Evolutionary conservation across 495 filamentous ascomycete species (phyloP).

Genomic region (Aspergillus ostianus): DNA sequence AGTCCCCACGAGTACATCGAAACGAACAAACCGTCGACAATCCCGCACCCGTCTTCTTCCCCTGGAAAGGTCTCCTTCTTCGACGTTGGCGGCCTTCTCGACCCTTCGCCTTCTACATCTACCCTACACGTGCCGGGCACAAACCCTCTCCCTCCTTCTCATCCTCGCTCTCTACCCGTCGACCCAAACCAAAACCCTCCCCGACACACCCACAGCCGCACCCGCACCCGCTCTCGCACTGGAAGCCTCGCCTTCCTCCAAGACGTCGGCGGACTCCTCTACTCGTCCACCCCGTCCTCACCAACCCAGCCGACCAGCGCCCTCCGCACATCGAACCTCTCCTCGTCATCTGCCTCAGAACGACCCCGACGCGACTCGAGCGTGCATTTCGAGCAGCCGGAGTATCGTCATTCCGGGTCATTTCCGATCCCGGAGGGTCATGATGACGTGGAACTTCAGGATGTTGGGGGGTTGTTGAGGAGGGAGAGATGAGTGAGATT

Average conservation of each 20-base stretch:
- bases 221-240: slow-evolving; percentile 23
- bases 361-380: slow-evolving; percentile 14
- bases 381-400: slow-evolving; percentile 21
- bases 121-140: slow-evolving; percentile 8
- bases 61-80: slow-evolving; percentile 60
- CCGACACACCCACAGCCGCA: too few species aligned
- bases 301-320: slow-evolving; percentile 14
- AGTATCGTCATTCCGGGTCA: slow-evolving; percentile 11
- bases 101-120: slow-evolving; percentile 23
- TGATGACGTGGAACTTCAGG: slow-evolving; percentile 45
- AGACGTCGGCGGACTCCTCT: slow-evolving; percentile 55
- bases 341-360: neutral
- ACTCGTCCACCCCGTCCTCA: slow-evolving; percentile 17
- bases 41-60: slow-evolving; percentile 5
- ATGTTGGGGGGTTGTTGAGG: slow-evolving; percentile 53
- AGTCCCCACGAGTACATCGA: slow-evolving; percentile 39
- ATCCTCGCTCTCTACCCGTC: neutral
- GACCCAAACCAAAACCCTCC: too few species aligned
- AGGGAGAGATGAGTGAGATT: slow-evolving; percentile 7
- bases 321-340: slow-evolving; percentile 7
- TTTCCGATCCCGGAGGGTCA: slow-evolving; percentile 18
- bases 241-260: slow-evolving; percentile 56
- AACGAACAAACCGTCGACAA: slow-evolving; percentile 21
- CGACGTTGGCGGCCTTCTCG: slow-evolving; percentile 66
- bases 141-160: too few species aligned